Base-by-base conservation (phyloP, 2,329 filamentous ascomycete species). In the Dothideomycetidae sp. region DNA sequence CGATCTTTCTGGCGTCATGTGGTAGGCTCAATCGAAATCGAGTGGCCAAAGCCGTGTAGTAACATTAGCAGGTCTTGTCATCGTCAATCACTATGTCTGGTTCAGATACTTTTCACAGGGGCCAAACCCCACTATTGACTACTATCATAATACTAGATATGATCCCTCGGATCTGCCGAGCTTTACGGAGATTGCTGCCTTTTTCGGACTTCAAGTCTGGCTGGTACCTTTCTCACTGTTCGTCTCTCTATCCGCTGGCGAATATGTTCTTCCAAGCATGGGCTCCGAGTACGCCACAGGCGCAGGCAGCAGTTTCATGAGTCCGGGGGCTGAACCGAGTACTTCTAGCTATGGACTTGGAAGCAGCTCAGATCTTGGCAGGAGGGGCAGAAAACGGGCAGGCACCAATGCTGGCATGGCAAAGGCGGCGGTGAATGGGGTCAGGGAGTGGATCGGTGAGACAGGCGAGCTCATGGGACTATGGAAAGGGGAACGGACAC, bases 131-230 rank as follows among this genome's bases (percentile, higher is more conserved):
- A 51, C 68, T 3, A 78, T 80, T 53, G 73, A 82, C 46, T 57
- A 51, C 43, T 50, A 50, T 35, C 55, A 52, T 36, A 53, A 57
- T 39, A 40, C 38, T 9, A 32, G 40, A 5, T 33, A 37, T 17
- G 48, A 52, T 14, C 47, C 46, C 15, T 64, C 62, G 3, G 53
- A 62, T 9, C 67, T 84, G 31, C 90, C 90, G 0, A 78, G 73
- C 26, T 98, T 98, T 57, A 86, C 83, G 12, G 84, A 96, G 62
- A 90, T 96, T 31, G 85, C 90, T 0, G 88, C 83, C 0, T 98
- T 90, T 60, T 98, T 98, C 53, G 90, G 90, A 0, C 66, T 98
- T 2, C 93, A 86, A 51, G 86, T 98, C 0, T 98, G 90, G 90
- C 69, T 98, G 1, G 82, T 96, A 1, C 90, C 90, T 0, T 98